Evolutionary conservation across 805 yeast genomes (phyloP).

Genomic region (Diddensiella transvaalensis): DNA sequence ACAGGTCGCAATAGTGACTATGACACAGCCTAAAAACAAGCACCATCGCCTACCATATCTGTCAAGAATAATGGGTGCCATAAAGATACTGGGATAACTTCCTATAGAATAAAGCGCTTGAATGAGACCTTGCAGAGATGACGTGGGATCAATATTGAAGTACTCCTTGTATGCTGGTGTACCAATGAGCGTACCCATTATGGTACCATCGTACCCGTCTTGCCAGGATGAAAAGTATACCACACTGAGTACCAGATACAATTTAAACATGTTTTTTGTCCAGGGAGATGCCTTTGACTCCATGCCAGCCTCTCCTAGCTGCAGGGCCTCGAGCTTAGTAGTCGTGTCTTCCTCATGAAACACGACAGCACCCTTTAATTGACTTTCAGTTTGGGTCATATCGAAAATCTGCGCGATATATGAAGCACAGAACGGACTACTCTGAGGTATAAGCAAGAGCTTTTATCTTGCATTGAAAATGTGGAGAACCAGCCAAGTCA

Average conservation of each 20-base stretch:
- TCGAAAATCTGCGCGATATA: too few relatives aligned
- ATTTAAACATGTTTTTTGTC: conserved; percentile 6
- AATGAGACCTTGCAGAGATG: conserved; percentile 1
- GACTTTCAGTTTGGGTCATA: neutral
- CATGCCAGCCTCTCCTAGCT: conserved; percentile 7
- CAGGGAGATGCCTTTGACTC: conserved; percentile 11
- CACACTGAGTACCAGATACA: conserved; percentile 8
- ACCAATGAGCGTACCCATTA: conserved; percentile 10
- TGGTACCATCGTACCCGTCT: conserved; percentile 16
- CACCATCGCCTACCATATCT: conserved; percentile 6
- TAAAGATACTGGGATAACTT: conserved; percentile 2
- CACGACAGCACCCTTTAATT: neutral
- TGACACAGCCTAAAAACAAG: neutral
- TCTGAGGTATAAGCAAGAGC: too few relatives aligned
- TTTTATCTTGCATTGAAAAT: neutral
- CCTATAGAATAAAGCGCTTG: conserved; percentile 9
- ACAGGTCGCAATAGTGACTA: neutral
- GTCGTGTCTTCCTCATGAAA: neutral
- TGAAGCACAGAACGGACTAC: too few relatives aligned
- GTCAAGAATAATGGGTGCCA: conserved; percentile 4
- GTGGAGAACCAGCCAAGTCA: neutral
- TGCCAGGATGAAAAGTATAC: conserved; percentile 13
- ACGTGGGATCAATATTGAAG: conserved; percentile 3
- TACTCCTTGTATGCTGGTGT: conserved; percentile 12
- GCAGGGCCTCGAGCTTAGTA: neutral